Percentiles rank a stretch among this genome's conserved stretches.
Conservation (phyloP, 495 filamentous ascomycete genomes). For the Cercophora sp. region DNA sequence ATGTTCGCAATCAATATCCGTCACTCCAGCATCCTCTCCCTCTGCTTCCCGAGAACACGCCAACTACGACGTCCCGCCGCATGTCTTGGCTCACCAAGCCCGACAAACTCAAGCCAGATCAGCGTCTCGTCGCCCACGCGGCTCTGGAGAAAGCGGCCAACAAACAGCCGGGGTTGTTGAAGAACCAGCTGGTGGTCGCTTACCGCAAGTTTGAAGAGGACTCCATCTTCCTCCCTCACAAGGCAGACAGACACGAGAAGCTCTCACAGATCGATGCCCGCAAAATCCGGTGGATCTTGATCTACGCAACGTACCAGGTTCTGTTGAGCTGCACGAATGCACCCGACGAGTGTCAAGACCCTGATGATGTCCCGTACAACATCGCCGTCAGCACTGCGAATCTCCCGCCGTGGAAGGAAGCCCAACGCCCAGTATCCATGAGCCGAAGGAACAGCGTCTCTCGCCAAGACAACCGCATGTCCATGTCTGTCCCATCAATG, state of each 20-base stretch:
- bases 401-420: constrained; percentile 40
- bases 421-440: constrained; percentile 11
- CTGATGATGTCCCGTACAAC: constrained; percentile 35
- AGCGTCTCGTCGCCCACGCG: constrained; percentile 30
- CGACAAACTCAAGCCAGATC: constrained; percentile 32
- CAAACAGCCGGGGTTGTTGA: constrained; percentile 22
- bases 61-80: constrained; percentile 11
- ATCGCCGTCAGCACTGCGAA: constrained; percentile 36
- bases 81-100: constrained; percentile 29
- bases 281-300: constrained; percentile 66
- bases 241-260: constrained; percentile 36
- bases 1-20: constrained; percentile 48
- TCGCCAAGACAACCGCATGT: constrained; percentile 10
- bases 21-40: constrained; percentile 57
- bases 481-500: constrained; percentile 1
- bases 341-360: constrained; percentile 36
- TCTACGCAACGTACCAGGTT: constrained; percentile 66
- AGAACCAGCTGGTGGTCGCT: constrained; percentile 39
- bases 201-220: constrained; percentile 48
- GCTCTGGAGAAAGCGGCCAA: constrained; percentile 43
- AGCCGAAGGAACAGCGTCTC: constrained; percentile 17
- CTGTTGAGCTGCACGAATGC: constrained; percentile 46
- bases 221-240: constrained; percentile 31
- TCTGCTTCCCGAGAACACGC: constrained; percentile 46
- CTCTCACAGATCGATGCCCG: constrained; percentile 51